Evolutionary conservation across 225 moss, liverwort and hornwort species (phyloP).

Genomic region (Straminergon stramineum): DNA sequence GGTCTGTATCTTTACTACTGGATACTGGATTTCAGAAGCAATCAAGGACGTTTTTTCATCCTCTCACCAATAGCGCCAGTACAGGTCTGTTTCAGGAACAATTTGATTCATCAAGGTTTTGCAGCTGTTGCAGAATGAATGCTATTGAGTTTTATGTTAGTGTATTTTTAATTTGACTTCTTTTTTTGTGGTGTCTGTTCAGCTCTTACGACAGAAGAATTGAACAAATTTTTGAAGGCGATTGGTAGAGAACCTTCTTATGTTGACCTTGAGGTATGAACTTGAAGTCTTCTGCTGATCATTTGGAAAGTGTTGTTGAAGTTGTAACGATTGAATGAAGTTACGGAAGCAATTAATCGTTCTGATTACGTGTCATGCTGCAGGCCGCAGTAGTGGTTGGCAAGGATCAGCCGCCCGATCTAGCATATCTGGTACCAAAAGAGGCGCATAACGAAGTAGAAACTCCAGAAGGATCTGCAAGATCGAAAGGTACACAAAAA

Average conservation of each 20-base stretch:
- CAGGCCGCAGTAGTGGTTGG: conserved; percentile 56
- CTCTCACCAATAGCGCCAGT: conserved; percentile 68
- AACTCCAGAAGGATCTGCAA: not conserved
- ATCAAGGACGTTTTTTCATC: conserved; percentile 56
- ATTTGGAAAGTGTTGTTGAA: not conserved
- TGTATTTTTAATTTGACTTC: not conserved
- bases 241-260: conserved; percentile 60
- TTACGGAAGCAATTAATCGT: not conserved
- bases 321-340: not conserved
- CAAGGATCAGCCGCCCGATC: conserved; percentile 52
- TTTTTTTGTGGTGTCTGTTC: not conserved
- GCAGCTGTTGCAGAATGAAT: not conserved
- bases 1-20: conserved; percentile 59
- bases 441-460: conserved; percentile 9
- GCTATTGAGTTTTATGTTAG: not conserved
- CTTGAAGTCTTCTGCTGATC: not conserved
- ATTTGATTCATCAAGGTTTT: not conserved
- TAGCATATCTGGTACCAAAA: conserved; percentile 50
- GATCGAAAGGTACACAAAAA: not conserved
- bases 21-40: conserved; percentile 63
- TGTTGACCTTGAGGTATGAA: conserved; percentile 63
- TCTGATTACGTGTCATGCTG: not conserved
- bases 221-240: conserved; percentile 53
- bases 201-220: conserved; percentile 48
- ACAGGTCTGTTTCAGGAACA: conserved; percentile 28